Percentiles rank a stretch among this genome's conserved stretches.
phyloP scores from a whole-genome alignment of 2,329 filamentous ascomycete genomes.

The Colletotrichum aenigma region DNA sequence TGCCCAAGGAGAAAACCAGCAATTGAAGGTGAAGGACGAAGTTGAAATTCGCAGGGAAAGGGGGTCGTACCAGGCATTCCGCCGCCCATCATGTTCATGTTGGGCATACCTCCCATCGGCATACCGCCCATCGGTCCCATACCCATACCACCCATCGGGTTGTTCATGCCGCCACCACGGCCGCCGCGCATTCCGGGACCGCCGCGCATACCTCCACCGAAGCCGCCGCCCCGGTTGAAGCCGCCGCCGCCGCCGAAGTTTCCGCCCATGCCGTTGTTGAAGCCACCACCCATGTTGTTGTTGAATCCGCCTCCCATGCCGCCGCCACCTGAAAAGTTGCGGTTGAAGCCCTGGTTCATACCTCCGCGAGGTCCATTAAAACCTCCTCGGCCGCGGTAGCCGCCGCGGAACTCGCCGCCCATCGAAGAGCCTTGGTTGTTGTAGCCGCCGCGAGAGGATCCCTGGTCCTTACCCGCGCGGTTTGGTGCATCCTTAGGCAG shows the following conservation, averaged over 20 bases:
- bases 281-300: constrained; percentile 46
- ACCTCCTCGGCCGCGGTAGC: constrained; percentile 56
- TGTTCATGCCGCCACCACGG: constrained; percentile 46
- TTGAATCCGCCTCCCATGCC: constrained; percentile 47
- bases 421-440: constrained; percentile 51
- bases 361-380: constrained; percentile 48
- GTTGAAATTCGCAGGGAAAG: constrained; percentile 5
- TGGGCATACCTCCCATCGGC: constrained; percentile 56
- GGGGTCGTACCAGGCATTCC: constrained; percentile 58
- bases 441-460: constrained; percentile 56
- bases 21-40: background rate
- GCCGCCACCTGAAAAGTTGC: constrained; percentile 33
- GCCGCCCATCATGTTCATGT: constrained; percentile 56
- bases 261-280: constrained; percentile 56
- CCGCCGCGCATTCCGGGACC: constrained; percentile 43
- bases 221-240: constrained; percentile 52
- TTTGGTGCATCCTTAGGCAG: constrained; percentile 85
- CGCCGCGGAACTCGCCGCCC: constrained; percentile 49
- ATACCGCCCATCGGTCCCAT: constrained; percentile 51
- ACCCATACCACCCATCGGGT: constrained; percentile 54
- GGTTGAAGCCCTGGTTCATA: constrained; percentile 52
- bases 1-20: background rate
- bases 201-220: constrained; percentile 53
- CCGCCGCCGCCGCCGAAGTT: constrained; percentile 45
- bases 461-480: constrained; percentile 68